phyloP scores from a whole-genome alignment of 768 basidiomycete genomes.

The Hypholoma fasciculare region DNA sequence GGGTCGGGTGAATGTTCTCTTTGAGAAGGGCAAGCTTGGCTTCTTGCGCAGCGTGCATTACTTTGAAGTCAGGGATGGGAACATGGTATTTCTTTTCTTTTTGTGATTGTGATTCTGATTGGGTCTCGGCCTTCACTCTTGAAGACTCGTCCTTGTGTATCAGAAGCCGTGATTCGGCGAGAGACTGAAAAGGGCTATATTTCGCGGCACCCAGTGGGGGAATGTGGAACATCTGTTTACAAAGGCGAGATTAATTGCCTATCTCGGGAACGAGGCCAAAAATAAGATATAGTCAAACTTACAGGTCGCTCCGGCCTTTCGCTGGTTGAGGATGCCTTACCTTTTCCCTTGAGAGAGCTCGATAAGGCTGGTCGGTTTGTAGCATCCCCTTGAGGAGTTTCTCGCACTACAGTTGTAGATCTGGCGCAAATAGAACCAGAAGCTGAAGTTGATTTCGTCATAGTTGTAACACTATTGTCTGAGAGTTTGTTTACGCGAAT shows the following conservation, averaged over 20 bases:
- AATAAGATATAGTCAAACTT: slow-evolving; percentile 3
- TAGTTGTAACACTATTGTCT: background rate
- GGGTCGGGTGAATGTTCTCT: slow-evolving; percentile 45
- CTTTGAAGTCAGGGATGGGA: slow-evolving; percentile 54
- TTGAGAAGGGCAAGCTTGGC: slow-evolving; percentile 42
- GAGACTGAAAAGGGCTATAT: slow-evolving; percentile 50
- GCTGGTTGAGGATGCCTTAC: slow-evolving; percentile 5
- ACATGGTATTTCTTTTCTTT: slow-evolving; percentile 17
- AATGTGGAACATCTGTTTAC: slow-evolving; percentile 4
- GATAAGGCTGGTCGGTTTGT: slow-evolving; percentile 11
- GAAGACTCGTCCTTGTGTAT: slow-evolving; percentile 41
- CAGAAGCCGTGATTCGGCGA: slow-evolving; percentile 47
- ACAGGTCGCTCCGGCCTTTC: slow-evolving; percentile 8
- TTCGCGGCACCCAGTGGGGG: slow-evolving; percentile 36
- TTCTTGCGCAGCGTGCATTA: slow-evolving; percentile 51
- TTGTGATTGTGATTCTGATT: slow-evolving; percentile 10
- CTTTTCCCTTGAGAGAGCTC: slow-evolving; percentile 6
- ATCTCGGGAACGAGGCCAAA: background rate
- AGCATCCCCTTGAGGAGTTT: slow-evolving; percentile 1
- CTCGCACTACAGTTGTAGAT: slow-evolving; percentile 2
- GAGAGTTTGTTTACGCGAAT: background rate
- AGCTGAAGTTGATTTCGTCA: slow-evolving; percentile 5
- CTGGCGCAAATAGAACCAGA: slow-evolving; percentile 10
- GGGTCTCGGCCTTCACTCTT: slow-evolving; percentile 4
- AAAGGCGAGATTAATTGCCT: background rate